Percentiles rank a stretch among this genome's conserved stretches.
Conservation (phyloP, 1,284 basidiomycete genomes). For the Ustilago loliicola region DNA sequence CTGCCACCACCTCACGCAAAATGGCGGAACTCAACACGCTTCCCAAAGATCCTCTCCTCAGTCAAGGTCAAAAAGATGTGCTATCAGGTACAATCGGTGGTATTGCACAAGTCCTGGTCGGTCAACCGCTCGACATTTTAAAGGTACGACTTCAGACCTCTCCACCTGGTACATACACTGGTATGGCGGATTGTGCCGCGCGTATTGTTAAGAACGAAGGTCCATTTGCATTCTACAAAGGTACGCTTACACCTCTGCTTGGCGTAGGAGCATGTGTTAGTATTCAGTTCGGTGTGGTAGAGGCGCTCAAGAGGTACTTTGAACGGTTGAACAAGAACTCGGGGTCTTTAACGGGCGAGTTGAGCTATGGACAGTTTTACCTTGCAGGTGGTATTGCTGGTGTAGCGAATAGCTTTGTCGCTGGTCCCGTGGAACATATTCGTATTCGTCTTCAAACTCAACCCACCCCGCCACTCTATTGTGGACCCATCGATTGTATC, state of each 20-base stretch:
- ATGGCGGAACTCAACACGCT: constrained; percentile 47
- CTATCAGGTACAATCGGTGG: constrained; percentile 77
- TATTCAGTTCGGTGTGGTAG: constrained; percentile 94
- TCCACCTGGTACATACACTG: constrained; percentile 86
- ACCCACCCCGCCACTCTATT: constrained; percentile 56
- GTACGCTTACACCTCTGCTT: constrained; percentile 89
- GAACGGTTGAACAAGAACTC: constrained; percentile 60
- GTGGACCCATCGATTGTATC: constrained; percentile 71
- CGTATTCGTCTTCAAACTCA: constrained; percentile 81
- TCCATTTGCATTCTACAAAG: constrained; percentile 96
- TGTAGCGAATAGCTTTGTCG: constrained; percentile 89
- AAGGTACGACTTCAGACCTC: constrained; percentile 96
- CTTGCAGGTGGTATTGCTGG: constrained; percentile 85
- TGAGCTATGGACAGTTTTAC: constrained; percentile 80
- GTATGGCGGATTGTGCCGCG: constrained; percentile 88
- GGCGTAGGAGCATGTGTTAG: constrained; percentile 96
- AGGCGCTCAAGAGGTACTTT: constrained; percentile 89
- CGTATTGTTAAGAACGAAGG: constrained; percentile 92
- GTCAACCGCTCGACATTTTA: constrained; percentile 96
- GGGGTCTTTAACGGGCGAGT: constrained; percentile 56
- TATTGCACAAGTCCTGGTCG: constrained; percentile 89
- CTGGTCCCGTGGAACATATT: constrained; percentile 96
- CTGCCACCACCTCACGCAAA: background rate
- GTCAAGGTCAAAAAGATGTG: constrained; percentile 55
- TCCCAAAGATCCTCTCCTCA: constrained; percentile 43